Evolutionary conservation across 2,329 filamentous ascomycete species (phyloP), one percentile per base, ranked within the genome.

Genomic region (Didymella exigua): DNA sequence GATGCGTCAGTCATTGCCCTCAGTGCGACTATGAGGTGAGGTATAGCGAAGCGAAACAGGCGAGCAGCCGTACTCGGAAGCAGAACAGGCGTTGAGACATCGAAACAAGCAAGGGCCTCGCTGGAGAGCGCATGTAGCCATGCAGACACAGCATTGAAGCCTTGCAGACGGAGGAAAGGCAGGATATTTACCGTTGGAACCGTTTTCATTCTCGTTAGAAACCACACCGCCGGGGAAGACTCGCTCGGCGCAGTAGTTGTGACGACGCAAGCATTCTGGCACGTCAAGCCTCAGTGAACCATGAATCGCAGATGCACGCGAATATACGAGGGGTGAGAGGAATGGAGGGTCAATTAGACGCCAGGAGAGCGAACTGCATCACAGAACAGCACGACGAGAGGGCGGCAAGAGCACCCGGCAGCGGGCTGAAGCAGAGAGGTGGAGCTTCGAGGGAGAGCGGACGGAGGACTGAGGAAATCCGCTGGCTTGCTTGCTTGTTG

Each of bases 141-240:
- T 47, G 54, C 54, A 36, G 54, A 44, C 42, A 37, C 54, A 51
- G 40, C 52, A 31, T 44, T 40, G 49, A 45, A 34, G 56, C 46
- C 53, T 52, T 51, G 36, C 53, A 54, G 54, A 44, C 36, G 56
- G 56, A 56, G 53, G 61, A 62, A 53, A 65, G 50, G 59, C 54
- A 58, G 58, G 52, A 58, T 62, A 65, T 36, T 70, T 76, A 78
- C 76, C 75, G 75, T 77, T 67, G 76, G 75, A 72, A 77, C 73
- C 57, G 75, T 78, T 76, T 77, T 78, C 76, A 78, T 78, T 70
- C 74, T 77, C 73, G 57, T 71, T 69, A 68, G 61, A 67, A 63
- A 65, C 62, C 63, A 67, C 62, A 69, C 66, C 70, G 69, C 69
- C 69, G 63, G 70, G 65, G 62, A 69, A 62, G 67, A 69, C 64